A percentile compares a stretch with the other conserved stretches of the same genome.
These are phyloP conservation scores for Coemansia erecta DNA, from an alignment of 192 early-diverging fungal species.

Conservation along the genomic window DNA sequence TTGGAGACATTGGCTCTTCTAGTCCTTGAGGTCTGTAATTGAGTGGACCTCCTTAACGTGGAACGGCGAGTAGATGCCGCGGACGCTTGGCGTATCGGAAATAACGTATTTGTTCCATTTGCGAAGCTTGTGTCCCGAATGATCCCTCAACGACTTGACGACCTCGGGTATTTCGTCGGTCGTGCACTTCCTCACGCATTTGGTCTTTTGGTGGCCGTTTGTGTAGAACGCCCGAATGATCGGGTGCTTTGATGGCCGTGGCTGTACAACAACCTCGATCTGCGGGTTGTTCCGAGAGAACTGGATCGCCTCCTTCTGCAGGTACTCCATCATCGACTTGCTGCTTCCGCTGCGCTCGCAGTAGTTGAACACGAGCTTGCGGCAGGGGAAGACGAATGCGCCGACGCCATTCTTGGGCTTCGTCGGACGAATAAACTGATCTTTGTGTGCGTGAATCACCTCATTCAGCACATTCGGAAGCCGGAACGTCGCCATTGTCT, in stretches of 20 bases:
- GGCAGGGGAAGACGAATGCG: conserved; percentile 71
- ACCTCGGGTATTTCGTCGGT: conserved; percentile 61
- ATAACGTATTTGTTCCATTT: conserved; percentile 69
- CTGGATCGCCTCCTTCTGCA: conserved; percentile 60
- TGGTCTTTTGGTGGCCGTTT: conserved; percentile 53
- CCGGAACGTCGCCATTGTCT: conserved; percentile 38
- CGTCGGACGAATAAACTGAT: conserved; percentile 28
- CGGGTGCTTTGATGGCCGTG: conserved; percentile 70
- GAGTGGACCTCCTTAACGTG: conserved; percentile 61
- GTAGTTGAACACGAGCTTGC: conserved; percentile 78
- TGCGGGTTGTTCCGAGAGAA: conserved; percentile 72
- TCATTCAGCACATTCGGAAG: conserved; percentile 41
- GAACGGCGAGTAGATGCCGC: conserved; percentile 85
- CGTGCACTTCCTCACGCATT: conserved; percentile 65
- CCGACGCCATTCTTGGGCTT: conserved; percentile 68
- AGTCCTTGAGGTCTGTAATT: conserved; percentile 47
- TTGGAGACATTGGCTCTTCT: no score
- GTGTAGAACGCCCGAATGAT: conserved; percentile 68
- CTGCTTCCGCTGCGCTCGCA: conserved; percentile 80
- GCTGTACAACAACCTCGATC: conserved; percentile 74
- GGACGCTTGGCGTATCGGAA: conserved; percentile 73
- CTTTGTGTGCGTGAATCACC: conserved; percentile 27
- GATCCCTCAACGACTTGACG: conserved; percentile 62
- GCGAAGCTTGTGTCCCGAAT: conserved; percentile 59
- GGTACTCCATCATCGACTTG: conserved; percentile 72